phyloP scores from a whole-genome alignment of 306 rosid genomes.

The Benincasa hispida region DNA sequence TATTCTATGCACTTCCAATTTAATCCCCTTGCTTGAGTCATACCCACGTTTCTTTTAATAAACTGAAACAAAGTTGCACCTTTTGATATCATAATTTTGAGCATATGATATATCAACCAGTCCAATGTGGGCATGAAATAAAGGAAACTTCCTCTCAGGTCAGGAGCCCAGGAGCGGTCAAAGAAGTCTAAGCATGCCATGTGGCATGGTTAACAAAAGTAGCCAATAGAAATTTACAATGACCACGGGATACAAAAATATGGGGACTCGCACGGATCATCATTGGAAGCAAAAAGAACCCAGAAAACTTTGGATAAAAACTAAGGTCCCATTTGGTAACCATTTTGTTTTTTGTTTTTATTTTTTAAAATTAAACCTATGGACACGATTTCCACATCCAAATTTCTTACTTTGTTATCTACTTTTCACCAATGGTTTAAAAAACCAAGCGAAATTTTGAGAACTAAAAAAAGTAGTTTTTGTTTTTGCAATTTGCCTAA shows the following conservation, averaged over 20 bases:
- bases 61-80: not conserved
- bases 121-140: not conserved
- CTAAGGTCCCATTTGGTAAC: too few species aligned
- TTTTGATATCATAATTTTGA: not conserved
- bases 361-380: too few species aligned
- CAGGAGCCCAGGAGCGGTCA: not conserved
- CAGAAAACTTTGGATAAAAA: not conserved
- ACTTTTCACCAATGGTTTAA: too few species aligned
- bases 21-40: not conserved
- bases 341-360: too few species aligned
- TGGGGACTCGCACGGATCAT: not conserved
- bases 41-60: not conserved
- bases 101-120: not conserved
- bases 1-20: not conserved
- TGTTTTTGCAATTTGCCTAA: too few species aligned
- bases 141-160: not conserved
- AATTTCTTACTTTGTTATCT: too few species aligned
- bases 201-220: not conserved
- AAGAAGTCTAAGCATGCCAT: not conserved
- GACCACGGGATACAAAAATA: not conserved
- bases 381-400: too few species aligned
- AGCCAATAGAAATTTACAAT: not conserved
- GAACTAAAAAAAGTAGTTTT: too few species aligned
- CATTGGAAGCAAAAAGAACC: not conserved
- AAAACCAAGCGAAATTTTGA: too few species aligned